A percentile compares a stretch with the other conserved stretches of the same genome.
These are phyloP conservation scores for Kuraishia ogatae DNA, from an alignment of 805 yeast genomes.

Conservation along the genomic window DNA sequence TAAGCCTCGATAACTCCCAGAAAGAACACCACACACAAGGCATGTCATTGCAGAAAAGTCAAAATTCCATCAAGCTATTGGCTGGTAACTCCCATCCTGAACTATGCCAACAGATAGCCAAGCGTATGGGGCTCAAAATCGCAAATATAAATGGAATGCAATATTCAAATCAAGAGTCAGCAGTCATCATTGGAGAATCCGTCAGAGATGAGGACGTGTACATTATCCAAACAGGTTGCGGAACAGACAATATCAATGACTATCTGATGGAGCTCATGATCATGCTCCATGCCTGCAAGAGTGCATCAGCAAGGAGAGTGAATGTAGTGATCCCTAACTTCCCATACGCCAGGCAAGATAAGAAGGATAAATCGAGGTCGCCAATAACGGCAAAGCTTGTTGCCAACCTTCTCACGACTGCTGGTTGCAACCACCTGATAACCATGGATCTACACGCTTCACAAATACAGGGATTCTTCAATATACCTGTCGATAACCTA, in stretches of 20 bases:
- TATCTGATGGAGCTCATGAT: constrained; percentile 79
- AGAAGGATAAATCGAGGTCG: constrained; percentile 92
- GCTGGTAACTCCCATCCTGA: constrained; percentile 78
- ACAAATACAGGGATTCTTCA: constrained; percentile 95
- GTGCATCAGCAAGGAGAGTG: constrained; percentile 91
- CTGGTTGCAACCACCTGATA: constrained; percentile 93
- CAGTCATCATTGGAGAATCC: constrained; percentile 80
- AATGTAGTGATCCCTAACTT: constrained; percentile 94
- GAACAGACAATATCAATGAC: constrained; percentile 69
- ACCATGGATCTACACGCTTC: constrained; percentile 97
- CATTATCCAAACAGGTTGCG: constrained; percentile 79
- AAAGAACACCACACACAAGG: background rate
- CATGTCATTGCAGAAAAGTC: constrained; percentile 24
- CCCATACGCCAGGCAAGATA: constrained; percentile 96
- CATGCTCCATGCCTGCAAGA: constrained; percentile 87
- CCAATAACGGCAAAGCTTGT: constrained; percentile 93
- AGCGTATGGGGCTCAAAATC: constrained; percentile 53
- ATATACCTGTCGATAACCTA: constrained; percentile 90
- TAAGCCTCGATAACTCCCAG: background rate
- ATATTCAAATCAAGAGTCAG: constrained; percentile 82
- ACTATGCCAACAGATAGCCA: constrained; percentile 65
- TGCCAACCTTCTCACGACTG: constrained; percentile 85
- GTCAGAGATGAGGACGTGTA: constrained; percentile 88
- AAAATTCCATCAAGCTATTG: constrained; percentile 40
- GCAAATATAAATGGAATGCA: constrained; percentile 77